These are phyloP conservation scores for Fragaria nilgerrensis DNA, from an alignment of 306 rosid species.

Conservation along the genomic window DNA sequence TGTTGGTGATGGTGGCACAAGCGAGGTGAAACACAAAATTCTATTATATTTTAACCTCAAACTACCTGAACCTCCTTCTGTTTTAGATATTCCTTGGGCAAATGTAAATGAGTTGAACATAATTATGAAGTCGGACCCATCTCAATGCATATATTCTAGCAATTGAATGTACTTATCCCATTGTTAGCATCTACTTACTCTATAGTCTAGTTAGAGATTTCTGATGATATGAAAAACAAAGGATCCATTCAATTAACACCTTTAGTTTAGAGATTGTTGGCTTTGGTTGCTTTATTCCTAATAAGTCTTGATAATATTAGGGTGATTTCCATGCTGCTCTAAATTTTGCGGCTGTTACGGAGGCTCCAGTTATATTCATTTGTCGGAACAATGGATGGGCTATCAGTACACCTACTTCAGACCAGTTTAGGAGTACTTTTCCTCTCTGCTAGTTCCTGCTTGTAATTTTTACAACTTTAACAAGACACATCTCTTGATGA, in stretches of 20 bases:
- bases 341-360: constrained; percentile 88
- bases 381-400: constrained; percentile 99
- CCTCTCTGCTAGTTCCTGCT: constrained; percentile 13
- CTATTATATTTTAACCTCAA: not conserved
- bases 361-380: constrained; percentile 84
- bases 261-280: not conserved
- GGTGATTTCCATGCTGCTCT: constrained; percentile 96
- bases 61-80: not conserved
- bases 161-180: not conserved
- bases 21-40: constrained; percentile 56
- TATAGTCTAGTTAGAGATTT: not conserved
- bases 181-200: not conserved
- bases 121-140: not conserved
- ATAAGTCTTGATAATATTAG: constrained; percentile 36
- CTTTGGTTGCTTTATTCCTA: constrained; percentile 20
- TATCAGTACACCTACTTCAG: constrained; percentile 90
- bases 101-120: not conserved
- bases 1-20: constrained; percentile 95
- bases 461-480: constrained; percentile 8
- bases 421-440: constrained; percentile 82
- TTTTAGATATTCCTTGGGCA: not conserved
- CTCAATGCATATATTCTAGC: not conserved
- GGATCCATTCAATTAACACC: not conserved
- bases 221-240: not conserved
- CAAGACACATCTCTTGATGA: constrained; percentile 17